Conservation (phyloP, 2,329 filamentous ascomycete genomes). For the Sclerotinia sclerotiorum region DNA sequence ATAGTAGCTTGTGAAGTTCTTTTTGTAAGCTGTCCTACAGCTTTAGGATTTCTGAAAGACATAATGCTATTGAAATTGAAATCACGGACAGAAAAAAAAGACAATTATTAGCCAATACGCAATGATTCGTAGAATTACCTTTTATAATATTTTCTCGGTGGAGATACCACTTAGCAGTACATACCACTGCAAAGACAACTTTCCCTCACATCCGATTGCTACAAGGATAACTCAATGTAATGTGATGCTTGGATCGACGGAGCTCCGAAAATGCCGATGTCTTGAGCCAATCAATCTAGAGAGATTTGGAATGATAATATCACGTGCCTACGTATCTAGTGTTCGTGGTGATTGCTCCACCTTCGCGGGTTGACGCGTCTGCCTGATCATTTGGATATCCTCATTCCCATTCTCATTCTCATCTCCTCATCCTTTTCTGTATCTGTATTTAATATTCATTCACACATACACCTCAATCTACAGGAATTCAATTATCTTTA, state of each 20-base stretch:
- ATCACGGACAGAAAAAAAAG: not conserved
- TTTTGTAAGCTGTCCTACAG: conserved; percentile 34
- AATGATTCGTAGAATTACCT: not conserved
- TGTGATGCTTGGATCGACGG: conserved; percentile 2
- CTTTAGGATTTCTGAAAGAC: conserved; percentile 44
- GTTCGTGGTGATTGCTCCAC: not conserved
- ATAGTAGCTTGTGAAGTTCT: conserved; percentile 35
- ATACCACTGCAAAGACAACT: conserved; percentile 1
- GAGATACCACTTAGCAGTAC: not conserved
- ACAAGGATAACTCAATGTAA: conserved; percentile 10
- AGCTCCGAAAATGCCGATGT: conserved; percentile 11
- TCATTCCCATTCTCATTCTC: not conserved
- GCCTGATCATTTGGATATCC: not conserved
- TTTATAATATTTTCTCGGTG: not conserved
- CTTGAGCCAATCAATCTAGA: not conserved
- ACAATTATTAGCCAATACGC: not conserved
- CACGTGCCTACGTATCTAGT: conserved; percentile 9
- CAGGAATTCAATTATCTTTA: not conserved
- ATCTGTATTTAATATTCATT: not conserved
- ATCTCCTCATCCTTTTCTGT: not conserved
- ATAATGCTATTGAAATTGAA: conserved; percentile 36
- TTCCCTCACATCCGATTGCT: conserved; percentile 11
- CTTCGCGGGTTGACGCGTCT: conserved; percentile 20
- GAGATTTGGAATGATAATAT: not conserved
- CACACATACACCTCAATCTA: too few relatives aligned